A percentile compares a stretch with the other conserved stretches of the same genome.
phyloP scores from a whole-genome alignment of 148 eudicot genomes.

The Rheum nobile region DNA sequence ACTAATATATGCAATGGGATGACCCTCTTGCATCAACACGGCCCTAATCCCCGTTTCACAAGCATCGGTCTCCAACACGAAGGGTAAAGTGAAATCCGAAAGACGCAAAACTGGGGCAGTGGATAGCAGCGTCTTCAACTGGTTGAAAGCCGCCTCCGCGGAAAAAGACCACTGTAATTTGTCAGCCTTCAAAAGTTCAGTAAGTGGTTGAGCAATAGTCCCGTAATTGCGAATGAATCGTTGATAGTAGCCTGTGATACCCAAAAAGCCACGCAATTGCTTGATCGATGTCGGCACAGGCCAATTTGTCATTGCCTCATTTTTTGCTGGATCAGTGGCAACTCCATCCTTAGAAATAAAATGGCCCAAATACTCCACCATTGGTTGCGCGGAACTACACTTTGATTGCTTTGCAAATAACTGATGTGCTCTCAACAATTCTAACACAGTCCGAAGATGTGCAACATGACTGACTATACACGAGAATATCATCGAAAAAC shows the following conservation, averaged over 20 bases:
- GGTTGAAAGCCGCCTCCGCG: too few species aligned
- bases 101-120: background rate
- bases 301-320: background rate
- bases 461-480: background rate
- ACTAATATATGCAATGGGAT: background rate
- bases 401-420: background rate
- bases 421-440: background rate
- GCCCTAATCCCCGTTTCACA: background rate
- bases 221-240: background rate
- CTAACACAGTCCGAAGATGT: background rate
- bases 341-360: background rate
- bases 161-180: background rate
- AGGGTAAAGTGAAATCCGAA: background rate
- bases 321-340: background rate
- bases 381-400: background rate
- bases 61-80: background rate
- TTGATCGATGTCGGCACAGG: background rate
- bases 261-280: background rate
- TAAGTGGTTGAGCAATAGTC: background rate
- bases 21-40: background rate
- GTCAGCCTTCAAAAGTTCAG: background rate
- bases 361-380: background rate
- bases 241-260: background rate
- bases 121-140: background rate
- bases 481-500: background rate